Base-by-base conservation (phyloP, 306 rosid species). In the Quercus robur region DNA sequence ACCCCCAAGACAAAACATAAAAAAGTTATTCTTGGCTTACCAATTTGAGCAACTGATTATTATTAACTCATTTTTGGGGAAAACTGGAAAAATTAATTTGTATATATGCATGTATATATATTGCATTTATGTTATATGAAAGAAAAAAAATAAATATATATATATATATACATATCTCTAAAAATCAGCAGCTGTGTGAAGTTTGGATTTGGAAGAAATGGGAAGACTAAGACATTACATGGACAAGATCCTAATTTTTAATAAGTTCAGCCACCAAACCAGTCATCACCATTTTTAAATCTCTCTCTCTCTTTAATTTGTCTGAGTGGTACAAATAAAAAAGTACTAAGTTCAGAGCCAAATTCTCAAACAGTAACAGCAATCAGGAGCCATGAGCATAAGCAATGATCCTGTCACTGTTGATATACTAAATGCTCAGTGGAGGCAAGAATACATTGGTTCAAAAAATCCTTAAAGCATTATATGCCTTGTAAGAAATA, bases 401-500 rank as follows among this genome's bases (percentile, higher is more conserved):
- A 78, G 80, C 31, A 33, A 79, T 61, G 61, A 57, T 59, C 46
- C 78, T 15, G 12, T 20, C 30, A 49, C 63, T 63, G 30, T 17
- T 68, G 26, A 33, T 68, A 71, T 25, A 78, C 25, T 64, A 35
- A 28, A 23, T 28, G 4, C 70, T 63, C 6, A 4, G 15, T 21
- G 31, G 66, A 12, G 67, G 33, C 10, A 73, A 76, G 28, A 19
- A 84, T 74, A 76, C 21, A 35, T 26, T 25, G 57, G 30, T 18
- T 35, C 18, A 41, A 19, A 20, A 70, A 70, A 3, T 35, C 28
- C 26, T 70, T 15, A 51, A 74, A 83, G 49, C 55, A 79, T n/a
- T 49, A 35, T 26, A 51, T 26, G 41, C 31, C 58, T 23, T 17
- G 64, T 30, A 62, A 70, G 77, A 87, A 55, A 70, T 85, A 91